Percentiles rank a stretch among this genome's conserved stretches.
Evolutionary conservation across 1,284 basidiomycete species (phyloP).

Genomic region (Cryptococcus jaspeensis): DNA sequence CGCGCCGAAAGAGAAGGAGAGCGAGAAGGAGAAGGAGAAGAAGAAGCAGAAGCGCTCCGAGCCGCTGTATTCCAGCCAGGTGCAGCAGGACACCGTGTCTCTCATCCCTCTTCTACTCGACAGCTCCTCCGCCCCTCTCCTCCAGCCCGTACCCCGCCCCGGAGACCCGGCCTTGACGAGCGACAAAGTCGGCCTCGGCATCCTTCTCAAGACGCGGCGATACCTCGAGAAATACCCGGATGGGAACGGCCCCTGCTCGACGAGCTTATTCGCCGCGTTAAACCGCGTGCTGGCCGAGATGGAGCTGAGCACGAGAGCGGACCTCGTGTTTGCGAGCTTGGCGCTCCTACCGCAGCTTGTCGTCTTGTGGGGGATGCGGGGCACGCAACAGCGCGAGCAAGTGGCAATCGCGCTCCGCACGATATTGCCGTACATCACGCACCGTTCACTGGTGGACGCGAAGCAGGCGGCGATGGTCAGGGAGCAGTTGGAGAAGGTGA

Average conservation of each 20-base stretch:
- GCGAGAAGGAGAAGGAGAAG: no score
- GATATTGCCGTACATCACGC: slow-evolving; percentile 69
- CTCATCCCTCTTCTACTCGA: slow-evolving; percentile 67
- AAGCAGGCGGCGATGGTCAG: slow-evolving; percentile 42
- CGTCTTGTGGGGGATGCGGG: slow-evolving; percentile 71
- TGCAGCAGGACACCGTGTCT: slow-evolving; percentile 59
- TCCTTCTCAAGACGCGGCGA: slow-evolving; percentile 65
- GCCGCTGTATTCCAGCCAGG: slow-evolving; percentile 34
- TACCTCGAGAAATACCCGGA: slow-evolving; percentile 62
- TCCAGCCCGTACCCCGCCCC: slow-evolving; percentile 19
- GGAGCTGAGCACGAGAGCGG: slow-evolving; percentile 65
- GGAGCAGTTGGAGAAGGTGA: slow-evolving; percentile 57
- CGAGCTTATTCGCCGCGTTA: slow-evolving; percentile 65
- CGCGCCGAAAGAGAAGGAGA: slow-evolving; percentile 7
- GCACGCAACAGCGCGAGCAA: slow-evolving; percentile 62
- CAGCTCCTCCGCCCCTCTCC: slow-evolving; percentile 51
- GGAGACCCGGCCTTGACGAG: background rate
- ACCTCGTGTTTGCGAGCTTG: slow-evolving; percentile 62
- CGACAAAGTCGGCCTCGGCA: slow-evolving; percentile 54
- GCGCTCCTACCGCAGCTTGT: slow-evolving; percentile 66
- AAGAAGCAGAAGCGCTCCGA: no score
- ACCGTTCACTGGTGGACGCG: slow-evolving; percentile 24
- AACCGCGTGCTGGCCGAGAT: slow-evolving; percentile 68
- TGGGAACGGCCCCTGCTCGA: slow-evolving; percentile 70
- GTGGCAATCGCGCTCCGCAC: slow-evolving; percentile 63